These are phyloP conservation scores for Colletotrichum sp. DNA, from an alignment of 2,329 filamentous ascomycete genomes.

Conservation along the genomic window DNA sequence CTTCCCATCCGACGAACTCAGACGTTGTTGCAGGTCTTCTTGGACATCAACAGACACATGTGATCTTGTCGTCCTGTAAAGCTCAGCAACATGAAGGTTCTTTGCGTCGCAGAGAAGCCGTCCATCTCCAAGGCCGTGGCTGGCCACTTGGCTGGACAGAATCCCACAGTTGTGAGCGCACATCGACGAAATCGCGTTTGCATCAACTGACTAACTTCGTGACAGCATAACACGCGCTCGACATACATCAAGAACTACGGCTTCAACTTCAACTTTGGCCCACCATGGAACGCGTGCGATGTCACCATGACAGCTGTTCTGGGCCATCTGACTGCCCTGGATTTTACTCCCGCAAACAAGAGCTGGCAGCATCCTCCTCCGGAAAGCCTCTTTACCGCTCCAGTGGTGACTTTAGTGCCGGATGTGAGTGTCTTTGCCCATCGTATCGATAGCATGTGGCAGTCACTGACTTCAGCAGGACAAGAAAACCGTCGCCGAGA, in stretches of 20 bases:
- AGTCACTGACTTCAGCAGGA: slow-evolving; percentile 54
- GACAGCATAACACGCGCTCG: slow-evolving; percentile 70
- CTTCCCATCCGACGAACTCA: not conserved
- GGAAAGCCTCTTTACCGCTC: slow-evolving; percentile 79
- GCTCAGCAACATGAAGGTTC: slow-evolving; percentile 51
- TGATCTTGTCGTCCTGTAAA: not conserved
- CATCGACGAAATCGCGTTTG: not conserved
- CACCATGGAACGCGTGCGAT: slow-evolving; percentile 77
- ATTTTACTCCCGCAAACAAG: slow-evolving; percentile 77
- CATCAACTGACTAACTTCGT: slow-evolving; percentile 24
- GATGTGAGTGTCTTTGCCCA: slow-evolving; percentile 52
- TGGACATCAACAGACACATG: not conserved
- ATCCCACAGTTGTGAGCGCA: slow-evolving; percentile 68
- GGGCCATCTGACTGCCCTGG: slow-evolving; percentile 83
- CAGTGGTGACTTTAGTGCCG: slow-evolving; percentile 71
- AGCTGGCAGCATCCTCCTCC: slow-evolving; percentile 85
- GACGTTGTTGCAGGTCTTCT: not conserved
- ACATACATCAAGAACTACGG: slow-evolving; percentile 93
- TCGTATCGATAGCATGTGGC: not conserved
- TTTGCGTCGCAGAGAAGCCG: slow-evolving; percentile 72
- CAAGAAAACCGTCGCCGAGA: slow-evolving; percentile 80
- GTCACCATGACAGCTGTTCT: slow-evolving; percentile 95
- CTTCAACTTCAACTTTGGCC: slow-evolving; percentile 87
- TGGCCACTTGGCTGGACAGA: slow-evolving; percentile 82
- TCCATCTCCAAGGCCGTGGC: slow-evolving; percentile 96